Base-by-base conservation (phyloP, 1,139 yeast species). In the Spencermartinsiella ligniputridi region DNA sequence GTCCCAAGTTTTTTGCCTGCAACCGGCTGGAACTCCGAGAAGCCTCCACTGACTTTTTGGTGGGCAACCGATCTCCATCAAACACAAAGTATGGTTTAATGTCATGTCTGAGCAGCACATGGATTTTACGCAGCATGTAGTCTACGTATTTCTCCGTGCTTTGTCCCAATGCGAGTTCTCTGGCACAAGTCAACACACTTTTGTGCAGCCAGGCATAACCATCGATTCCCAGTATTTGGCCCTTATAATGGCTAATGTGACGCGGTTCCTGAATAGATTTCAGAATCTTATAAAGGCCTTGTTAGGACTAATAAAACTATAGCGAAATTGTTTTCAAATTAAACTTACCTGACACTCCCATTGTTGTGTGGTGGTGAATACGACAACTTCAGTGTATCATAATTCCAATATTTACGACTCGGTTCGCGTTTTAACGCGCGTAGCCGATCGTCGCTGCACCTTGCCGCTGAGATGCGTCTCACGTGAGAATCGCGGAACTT, bases 161-260 rank as follows among this genome's bases (percentile, higher is more conserved):
- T 42, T 69, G 66, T 20, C 80, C 87, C 47, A 76, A 70, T 11
- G 90, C 89, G 40, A 94, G 70, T 44, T 92, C 96, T 63, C 78
- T 79, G 0, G 97, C 86, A 66, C 98, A 90, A 12, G 88, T 71
- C 39, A 83, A 75, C 3, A 87, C 79, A 2, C 95, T 90, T 50
- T 88, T 78, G 64, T 94, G 98, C 9, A 94, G 74, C 99, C 99
- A 94, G 1, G 97, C 92, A 60, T 89, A 94, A 0, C 96, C 92
- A 61, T 94, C 99, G 18, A 94, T 82, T 0, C 96, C 99, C 38
- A 94, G 68, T 0, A 88, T 81, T 57, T 81, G 75, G 1, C 96
- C 97, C 13, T 78, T 66, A 62, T 80, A 87, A 37, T 76, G 67
- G 45, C 75, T 74, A 30, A 90, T 66, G 1, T 82, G 66, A 2